Evolutionary conservation across 2,329 filamentous ascomycete species (phyloP), one percentile per base, ranked within the genome.

Genomic region (Thermoascus crustaceus): DNA sequence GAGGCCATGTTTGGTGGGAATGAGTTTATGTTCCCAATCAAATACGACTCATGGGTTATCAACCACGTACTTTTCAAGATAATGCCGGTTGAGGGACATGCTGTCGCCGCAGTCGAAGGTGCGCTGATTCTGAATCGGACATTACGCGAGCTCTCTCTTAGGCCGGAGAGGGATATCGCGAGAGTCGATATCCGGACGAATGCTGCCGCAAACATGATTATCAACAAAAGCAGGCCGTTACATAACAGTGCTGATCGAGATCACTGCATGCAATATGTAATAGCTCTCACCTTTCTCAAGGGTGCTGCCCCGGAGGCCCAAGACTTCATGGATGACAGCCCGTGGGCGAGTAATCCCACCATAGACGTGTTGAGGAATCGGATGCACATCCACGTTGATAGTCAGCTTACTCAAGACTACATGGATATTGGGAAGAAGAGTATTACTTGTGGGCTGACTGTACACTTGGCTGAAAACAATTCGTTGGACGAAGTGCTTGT

Each of bases 181-280:
- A 44, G 38, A 3, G 44, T 63, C 13, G 27, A 44, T 2, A 27
- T 63, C 10, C 45, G 60, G 3, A 60, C 55, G 0, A 47, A 48
- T 6, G 43, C 41, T 8, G 51, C 56, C 7, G 55, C 55, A 0
- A 43, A 44, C 24, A 21, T 48, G 11, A 61, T 63, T 14, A 57
- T 63, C 22, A 54, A 57, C 30, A 62, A 61, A 22, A 32, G 13
- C 1, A 53, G 50, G 0, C 29, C 22, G n/a, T 32, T 61, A 23
- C 22, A 34, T 2, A 57, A 55, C 38, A 35, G 48, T 9, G 55
- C 59, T 5, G 58, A 62, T 37, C 47, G 59, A 7, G 59, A 61
- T 40, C 58, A 62, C 29, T 60, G 53, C 31, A 42, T 64, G 30
- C 49, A 58, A 32, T 63, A 53, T 34, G 48, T 57, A 18, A 42